Evolutionary conservation across 2,329 filamentous ascomycete species (phyloP), one percentile per base, ranked within the genome.

Genomic region (Colletotrichum phormii): DNA sequence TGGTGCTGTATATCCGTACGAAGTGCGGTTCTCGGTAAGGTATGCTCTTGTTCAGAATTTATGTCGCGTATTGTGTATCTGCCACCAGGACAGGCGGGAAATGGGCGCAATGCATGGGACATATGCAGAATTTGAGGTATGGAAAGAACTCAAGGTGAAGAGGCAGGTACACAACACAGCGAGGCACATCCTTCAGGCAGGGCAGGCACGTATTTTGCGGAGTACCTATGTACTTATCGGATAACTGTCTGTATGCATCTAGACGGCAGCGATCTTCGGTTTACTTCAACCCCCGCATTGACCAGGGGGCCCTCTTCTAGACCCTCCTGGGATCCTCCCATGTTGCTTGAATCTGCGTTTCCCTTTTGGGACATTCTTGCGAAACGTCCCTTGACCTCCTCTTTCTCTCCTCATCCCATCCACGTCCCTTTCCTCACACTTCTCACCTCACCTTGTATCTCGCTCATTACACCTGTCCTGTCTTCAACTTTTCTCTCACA

Each of bases 341-440:
- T 74, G 35, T n/a, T 57, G 31, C 15, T 53, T 46, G 61, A 54
- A 57, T 13, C 68, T 67, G 67, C 67, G 29, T 74, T 75, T 64
- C 74, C 67, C 53, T 71, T 76, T 76, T 67, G 65, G 75, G 75
- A 75, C 73, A 76, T 73, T 75, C 75, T 76, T 76, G 75, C 75
- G 75, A 76, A 76, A 67, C 71, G 62, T 67, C 67, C 67, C 61
- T 72, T 49, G 46, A 70, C 65, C 54, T 70, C 55, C 60, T 59
- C 53, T 35, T 49, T 63, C 65, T 69, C 59, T 69, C 59, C 55
- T 49, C 65, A 57, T 57, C 59, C 46, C 37, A 60, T 60, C 60
- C 65, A 60, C 33, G 33, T 46, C 51, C 49, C 37, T 33, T 64
- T 55, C 70, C 12, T 69, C 65, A 31, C 53, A 31, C 60, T 63